Conservation (phyloP, 2,329 filamentous ascomycete species). For the Fusarium nematophilum region DNA sequence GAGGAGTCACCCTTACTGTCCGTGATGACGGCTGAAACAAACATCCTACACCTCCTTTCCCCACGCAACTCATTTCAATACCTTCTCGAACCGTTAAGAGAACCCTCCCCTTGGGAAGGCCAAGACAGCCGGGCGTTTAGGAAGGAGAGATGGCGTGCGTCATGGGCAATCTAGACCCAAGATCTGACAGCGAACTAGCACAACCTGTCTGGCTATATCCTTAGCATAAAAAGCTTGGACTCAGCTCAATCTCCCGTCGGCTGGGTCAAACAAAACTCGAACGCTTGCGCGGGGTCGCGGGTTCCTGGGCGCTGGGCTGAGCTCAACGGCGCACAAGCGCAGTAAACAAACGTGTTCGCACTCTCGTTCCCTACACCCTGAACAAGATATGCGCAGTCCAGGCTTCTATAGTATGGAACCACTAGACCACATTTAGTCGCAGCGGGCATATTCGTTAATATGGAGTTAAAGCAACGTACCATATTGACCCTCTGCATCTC, state of each 20-base stretch:
- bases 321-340: conserved; percentile 23
- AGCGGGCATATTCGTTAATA: no score
- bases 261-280: neutral
- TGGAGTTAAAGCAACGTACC: neutral
- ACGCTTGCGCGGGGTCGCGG: neutral
- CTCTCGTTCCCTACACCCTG: conserved; percentile 1
- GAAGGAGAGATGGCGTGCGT: neutral
- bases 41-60: conserved; percentile 18
- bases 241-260: conserved; percentile 1
- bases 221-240: conserved; percentile 9
- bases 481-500: neutral
- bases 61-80: conserved; percentile 14
- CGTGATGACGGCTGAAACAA: conserved; percentile 13
- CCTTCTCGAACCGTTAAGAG: conserved; percentile 12
- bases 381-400: no score
- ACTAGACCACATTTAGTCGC: no score
- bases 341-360: neutral
- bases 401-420: no score
- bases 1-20: neutral
- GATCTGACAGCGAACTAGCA: conserved; percentile 22
- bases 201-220: neutral
- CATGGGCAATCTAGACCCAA: conserved; percentile 1
- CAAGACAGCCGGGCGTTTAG: neutral
- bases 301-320: conserved; percentile 29
- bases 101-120: neutral